Base-by-base conservation (phyloP, 371 early-diverging fungal species). In the Mortierella sp. region DNA sequence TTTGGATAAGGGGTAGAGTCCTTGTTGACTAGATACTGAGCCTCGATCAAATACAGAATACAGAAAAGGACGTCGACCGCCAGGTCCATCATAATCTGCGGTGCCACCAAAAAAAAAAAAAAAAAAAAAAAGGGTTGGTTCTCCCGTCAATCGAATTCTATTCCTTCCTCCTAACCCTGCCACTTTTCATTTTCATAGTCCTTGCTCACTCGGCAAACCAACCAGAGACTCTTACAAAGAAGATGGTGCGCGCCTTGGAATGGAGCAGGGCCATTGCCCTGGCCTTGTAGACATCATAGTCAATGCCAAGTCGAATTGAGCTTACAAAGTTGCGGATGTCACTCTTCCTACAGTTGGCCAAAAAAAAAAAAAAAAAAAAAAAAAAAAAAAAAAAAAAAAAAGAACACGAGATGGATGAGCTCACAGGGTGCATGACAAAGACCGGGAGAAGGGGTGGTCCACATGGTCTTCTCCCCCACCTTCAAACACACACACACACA, bases 11-110 rank as follows among this genome's bases (percentile, higher is more conserved):
- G 47, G 5, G 29, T 28, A 9, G 57, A 18, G n/a, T 60, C 57
- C 45, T 81, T 81, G 70, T 77, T 81, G 30, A 82, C 81, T 23
- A 87, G 86, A 62, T 83, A 84, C 69, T 92, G 87, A 57, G 90
- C 84, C 52, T 93, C 92, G 12, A 87, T 80, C 14, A 92, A 72
- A 69, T 93, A 93, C 16, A 90, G 82, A 21, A 88, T 70, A 68
- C 91, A 91, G 57, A 91, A 87, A 14, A 91, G 59, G 0, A 87
- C 51, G 72, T 93, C 92, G 0, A 89, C 88, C 7, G 84, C 51
- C 65, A 89, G 72, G 63, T 89, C 89, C 47, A 84, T 75, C 60
- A 86, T 84, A 30, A 88, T 87, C 88, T 88, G 71, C 19, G n/a
- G 29, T 30, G 15, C 18, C 3, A 55, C 15, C n/a, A n/a, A 26